phyloP scores from a whole-genome alignment of 2,329 filamentous ascomycete genomes.

The Fusarium keratoplasticum region DNA sequence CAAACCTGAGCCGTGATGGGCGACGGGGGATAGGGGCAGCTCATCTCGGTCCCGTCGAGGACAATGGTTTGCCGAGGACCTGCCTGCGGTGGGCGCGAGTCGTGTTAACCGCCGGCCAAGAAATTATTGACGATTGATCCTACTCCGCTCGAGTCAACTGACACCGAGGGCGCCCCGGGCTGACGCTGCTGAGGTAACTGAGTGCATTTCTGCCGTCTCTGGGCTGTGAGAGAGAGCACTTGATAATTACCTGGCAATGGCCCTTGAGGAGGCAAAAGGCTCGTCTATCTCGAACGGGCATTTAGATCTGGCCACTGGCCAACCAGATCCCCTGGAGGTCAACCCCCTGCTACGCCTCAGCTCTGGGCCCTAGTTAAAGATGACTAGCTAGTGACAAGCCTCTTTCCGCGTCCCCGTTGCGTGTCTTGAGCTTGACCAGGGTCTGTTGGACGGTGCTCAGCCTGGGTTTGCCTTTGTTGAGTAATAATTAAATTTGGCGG shows the following conservation, averaged over 20 bases:
- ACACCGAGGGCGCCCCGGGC: background rate
- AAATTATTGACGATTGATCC: conserved; percentile 4
- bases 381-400: conserved; percentile 21
- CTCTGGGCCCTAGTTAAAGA: conserved; percentile 20
- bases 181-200: background rate
- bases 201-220: conserved; percentile 7
- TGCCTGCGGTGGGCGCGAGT: background rate
- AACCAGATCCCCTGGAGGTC: conserved; percentile 28
- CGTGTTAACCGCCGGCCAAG: conserved; percentile 6
- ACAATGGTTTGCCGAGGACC: background rate
- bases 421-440: conserved; percentile 22
- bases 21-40: background rate
- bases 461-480: conserved; percentile 17
- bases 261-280: background rate
- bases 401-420: conserved; percentile 27
- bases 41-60: conserved; percentile 3
- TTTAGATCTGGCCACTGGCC: conserved; percentile 37
- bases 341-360: conserved; percentile 30
- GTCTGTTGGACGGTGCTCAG: conserved; percentile 6
- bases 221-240: background rate
- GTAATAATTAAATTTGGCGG: conserved; percentile 13
- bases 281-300: conserved; percentile 39
- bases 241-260: conserved; percentile 5
- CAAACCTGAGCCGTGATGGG: background rate
- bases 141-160: conserved; percentile 10